Evolutionary conservation across 169 alveolate species (phyloP).

Genomic region (Plasmodium falciparum): DNA sequence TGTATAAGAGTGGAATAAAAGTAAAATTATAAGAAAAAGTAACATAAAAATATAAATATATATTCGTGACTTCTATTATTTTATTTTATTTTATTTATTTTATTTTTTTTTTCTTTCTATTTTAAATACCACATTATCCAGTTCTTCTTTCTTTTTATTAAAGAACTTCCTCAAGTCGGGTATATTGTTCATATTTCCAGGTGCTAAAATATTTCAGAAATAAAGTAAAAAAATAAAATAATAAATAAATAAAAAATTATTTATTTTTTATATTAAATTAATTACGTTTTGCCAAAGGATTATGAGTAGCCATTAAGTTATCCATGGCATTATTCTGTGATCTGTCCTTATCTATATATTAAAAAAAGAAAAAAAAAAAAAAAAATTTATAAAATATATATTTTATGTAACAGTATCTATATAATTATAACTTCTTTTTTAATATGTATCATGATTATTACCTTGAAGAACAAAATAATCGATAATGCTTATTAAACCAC

Average conservation of each 20-base stretch:
- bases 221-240: slow-evolving; percentile 4
- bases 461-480: slow-evolving; percentile 76
- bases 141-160: slow-evolving; percentile 65
- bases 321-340: slow-evolving; percentile 55
- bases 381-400: background rate
- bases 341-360: slow-evolving; percentile 58
- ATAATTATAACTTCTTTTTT: background rate
- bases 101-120: background rate
- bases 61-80: no score
- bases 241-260: background rate
- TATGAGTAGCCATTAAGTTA: slow-evolving; percentile 47
- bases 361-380: background rate
- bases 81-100: no score
- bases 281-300: slow-evolving; percentile 71
- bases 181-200: slow-evolving; percentile 32
- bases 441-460: slow-evolving; percentile 9
- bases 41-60: no score
- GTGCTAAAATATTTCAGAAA: slow-evolving; percentile 8
- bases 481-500: slow-evolving; percentile 68
- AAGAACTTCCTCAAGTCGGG: slow-evolving; percentile 53
- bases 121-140: slow-evolving; percentile 59
- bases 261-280: background rate
- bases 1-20: slow-evolving; percentile 2
- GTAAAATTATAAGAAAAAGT: background rate
- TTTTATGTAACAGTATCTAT: background rate